phyloP scores from a whole-genome alignment of 345 rosid species.

The Gossypium raimondii region DNA sequence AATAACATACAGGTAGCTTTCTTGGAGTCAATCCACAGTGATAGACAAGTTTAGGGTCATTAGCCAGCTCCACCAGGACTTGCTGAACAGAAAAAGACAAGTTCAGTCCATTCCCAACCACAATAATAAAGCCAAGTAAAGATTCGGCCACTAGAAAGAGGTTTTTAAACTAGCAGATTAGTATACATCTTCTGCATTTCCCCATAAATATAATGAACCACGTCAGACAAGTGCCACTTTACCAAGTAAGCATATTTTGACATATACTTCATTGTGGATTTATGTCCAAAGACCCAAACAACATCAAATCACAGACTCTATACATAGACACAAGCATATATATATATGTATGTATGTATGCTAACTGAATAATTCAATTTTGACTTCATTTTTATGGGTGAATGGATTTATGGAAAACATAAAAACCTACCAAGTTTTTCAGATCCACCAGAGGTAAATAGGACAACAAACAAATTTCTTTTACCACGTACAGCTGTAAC shows the following conservation, averaged over 20 bases:
- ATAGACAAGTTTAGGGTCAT: constrained; percentile 85
- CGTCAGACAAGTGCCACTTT: background rate
- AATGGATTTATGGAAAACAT: background rate
- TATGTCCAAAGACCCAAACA: background rate
- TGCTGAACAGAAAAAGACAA: constrained; percentile 44
- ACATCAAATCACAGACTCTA: too few species aligned
- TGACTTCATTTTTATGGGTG: background rate
- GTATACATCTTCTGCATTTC: background rate
- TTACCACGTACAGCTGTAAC: background rate
- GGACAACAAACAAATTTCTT: background rate
- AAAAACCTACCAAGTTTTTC: background rate
- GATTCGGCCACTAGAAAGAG: background rate
- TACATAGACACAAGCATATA: too few species aligned
- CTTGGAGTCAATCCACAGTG: constrained; percentile 91
- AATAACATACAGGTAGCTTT: constrained; percentile 75
- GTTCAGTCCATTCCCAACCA: constrained; percentile 14
- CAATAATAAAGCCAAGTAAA: background rate
- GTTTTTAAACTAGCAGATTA: background rate
- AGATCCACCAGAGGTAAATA: background rate
- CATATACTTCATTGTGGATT: background rate
- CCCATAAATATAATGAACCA: background rate
- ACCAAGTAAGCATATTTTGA: background rate
- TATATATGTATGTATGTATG: background rate
- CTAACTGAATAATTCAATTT: background rate
- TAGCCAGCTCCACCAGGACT: constrained; percentile 63